phyloP scores from a whole-genome alignment of 805 yeast species.

The Kazachstania africana region DNA sequence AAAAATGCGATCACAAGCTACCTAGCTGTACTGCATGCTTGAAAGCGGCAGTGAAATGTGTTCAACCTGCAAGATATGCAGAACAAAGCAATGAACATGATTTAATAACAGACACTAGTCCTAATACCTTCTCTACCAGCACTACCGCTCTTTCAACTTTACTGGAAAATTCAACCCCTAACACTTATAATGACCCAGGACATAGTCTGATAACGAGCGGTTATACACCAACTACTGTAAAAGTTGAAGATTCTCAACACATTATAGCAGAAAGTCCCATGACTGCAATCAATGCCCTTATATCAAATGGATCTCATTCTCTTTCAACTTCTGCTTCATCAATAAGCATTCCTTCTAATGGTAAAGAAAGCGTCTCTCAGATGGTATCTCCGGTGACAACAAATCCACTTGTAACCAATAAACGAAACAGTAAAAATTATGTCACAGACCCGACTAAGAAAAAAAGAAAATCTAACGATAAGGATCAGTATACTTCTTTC shows the following conservation, averaged over 20 bases:
- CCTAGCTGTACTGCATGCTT: conserved; percentile 59
- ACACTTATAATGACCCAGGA: not conserved
- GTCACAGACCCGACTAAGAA: not conserved
- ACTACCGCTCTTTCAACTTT: too few species aligned
- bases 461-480: conserved; percentile 10
- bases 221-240: not conserved
- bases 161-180: not conserved
- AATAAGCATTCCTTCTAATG: too few species aligned
- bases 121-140: not conserved
- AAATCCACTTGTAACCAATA: not conserved
- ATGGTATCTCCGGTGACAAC: not conserved
- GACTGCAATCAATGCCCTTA: too few species aligned
- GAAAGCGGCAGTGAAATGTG: conserved; percentile 48
- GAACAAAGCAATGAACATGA: conserved; percentile 18
- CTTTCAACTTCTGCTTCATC: not conserved
- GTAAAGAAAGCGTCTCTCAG: not conserved
- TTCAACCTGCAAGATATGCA: conserved; percentile 50
- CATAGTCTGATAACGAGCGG: not conserved
- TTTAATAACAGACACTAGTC: conserved; percentile 8
- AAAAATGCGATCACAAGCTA: conserved; percentile 51
- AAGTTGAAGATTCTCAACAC: not conserved
- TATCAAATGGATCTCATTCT: too few species aligned
- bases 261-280: too few species aligned
- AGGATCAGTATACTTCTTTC: conserved; percentile 45
- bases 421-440: not conserved